These are phyloP conservation scores for Phaeoacremonium minimum DNA, from an alignment of 2,329 filamentous ascomycete genomes.

Conservation along the genomic window DNA sequence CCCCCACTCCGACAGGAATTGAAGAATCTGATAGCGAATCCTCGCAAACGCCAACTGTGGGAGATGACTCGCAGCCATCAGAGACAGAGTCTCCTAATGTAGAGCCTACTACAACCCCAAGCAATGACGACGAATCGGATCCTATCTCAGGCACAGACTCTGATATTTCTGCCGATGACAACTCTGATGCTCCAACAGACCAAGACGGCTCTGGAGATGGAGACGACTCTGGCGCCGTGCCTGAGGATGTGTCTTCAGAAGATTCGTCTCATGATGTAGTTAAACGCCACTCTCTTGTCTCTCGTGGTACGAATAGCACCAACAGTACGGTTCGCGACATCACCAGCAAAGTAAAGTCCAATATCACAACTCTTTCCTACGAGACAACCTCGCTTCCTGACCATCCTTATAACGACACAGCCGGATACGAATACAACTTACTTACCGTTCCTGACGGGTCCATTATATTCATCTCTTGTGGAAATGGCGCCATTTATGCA, in stretches of 20 bases:
- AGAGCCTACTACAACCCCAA: conserved; percentile 3
- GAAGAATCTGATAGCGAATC: neutral
- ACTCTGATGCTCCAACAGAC: too few species aligned
- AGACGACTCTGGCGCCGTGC: neutral
- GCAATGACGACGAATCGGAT: too few species aligned
- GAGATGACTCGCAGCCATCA: neutral
- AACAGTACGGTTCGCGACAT: too few species aligned
- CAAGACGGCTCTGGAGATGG: neutral
- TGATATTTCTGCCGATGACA: too few species aligned
- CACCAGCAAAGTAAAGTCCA: too few species aligned
- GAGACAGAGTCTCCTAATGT: conserved; percentile 1
- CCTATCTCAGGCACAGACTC: too few species aligned
- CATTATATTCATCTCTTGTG: conserved; percentile 22
- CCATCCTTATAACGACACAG: conserved; percentile 12
- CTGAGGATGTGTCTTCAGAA: too few species aligned
- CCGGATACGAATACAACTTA: conserved; percentile 14
- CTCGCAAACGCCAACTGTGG: neutral
- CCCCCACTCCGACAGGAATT: neutral
- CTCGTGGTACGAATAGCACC: too few species aligned
- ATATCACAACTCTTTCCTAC: too few species aligned
- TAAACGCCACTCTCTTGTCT: too few species aligned
- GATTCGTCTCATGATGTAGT: too few species aligned
- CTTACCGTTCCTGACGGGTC: conserved; percentile 13
- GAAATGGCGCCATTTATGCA: conserved; percentile 27
- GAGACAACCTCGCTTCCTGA: neutral